Evolutionary conservation across 306 rosid genomes (phyloP).

Genomic region (Quillaja saponaria): DNA sequence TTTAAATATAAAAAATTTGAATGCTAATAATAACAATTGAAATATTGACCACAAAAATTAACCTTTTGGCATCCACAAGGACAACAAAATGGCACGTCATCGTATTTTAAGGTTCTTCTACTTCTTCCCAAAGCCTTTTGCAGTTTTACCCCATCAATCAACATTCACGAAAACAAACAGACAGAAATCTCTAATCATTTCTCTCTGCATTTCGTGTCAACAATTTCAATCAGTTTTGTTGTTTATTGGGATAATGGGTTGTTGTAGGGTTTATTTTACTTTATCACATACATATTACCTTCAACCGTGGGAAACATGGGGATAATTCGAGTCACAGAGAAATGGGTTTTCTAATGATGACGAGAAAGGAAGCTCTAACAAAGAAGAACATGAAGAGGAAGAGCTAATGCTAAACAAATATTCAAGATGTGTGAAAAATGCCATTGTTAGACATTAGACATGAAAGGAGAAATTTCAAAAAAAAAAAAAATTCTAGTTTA

Average conservation of each 20-base stretch:
- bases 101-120: no score
- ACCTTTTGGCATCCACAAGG: no score
- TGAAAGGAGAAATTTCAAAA: no score
- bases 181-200: slow-evolving; percentile 1
- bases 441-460: no score
- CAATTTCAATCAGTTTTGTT: slow-evolving; percentile 11
- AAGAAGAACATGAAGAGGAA: slow-evolving; percentile 26
- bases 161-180: slow-evolving; percentile 2
- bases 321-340: not conserved
- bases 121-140: no score
- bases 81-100: no score
- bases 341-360: slow-evolving; percentile 60
- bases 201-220: not conserved
- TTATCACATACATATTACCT: not conserved
- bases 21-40: no score
- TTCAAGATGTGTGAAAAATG: no score
- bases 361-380: slow-evolving; percentile 10
- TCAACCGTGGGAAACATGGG: not conserved
- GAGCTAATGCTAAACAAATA: slow-evolving; percentile 76
- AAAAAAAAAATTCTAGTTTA: no score
- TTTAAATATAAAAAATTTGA: no score
- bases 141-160: no score
- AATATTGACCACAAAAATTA: no score
- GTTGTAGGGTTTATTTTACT: slow-evolving; percentile 49
- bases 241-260: slow-evolving; percentile 25